Evolutionary conservation across 805 yeast species (phyloP).

Genomic region (Hanseniaspora mollemarum): DNA sequence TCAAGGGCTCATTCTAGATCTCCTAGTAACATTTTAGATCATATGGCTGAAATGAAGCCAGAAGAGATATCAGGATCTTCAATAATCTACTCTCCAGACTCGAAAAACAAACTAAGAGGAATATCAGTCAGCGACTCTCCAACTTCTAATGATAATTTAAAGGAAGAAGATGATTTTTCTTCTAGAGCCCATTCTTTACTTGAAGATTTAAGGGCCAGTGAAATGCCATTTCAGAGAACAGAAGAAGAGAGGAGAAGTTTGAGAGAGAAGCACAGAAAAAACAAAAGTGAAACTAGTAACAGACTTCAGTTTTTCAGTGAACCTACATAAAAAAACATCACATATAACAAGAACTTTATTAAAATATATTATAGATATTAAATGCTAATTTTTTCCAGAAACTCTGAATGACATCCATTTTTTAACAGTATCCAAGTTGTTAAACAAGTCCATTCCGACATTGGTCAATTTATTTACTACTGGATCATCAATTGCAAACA

Average conservation of each 20-base stretch:
- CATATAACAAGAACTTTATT: not conserved
- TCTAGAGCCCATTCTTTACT: slow-evolving; percentile 52
- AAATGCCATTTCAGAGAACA: slow-evolving; percentile 20
- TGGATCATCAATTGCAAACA: slow-evolving; percentile 53
- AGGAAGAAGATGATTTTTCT: slow-evolving; percentile 19
- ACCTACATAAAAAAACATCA: not conserved
- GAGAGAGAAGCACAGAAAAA: slow-evolving; percentile 24
- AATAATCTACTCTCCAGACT: slow-evolving; percentile 26
- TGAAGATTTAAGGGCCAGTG: slow-evolving; percentile 44
- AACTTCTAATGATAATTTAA: not conserved
- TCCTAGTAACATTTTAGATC: slow-evolving; percentile 15
- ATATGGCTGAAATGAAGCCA: slow-evolving; percentile 20
- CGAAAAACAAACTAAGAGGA: not conserved
- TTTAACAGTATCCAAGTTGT: slow-evolving; percentile 54
- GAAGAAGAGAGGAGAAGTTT: slow-evolving; percentile 26
- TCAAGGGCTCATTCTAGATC: slow-evolving; percentile 13
- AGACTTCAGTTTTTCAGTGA: slow-evolving; percentile 12
- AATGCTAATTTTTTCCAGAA: slow-evolving; percentile 9
- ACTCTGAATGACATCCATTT: slow-evolving; percentile 14
- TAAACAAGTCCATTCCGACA: slow-evolving; percentile 60
- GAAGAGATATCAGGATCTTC: slow-evolving; percentile 23
- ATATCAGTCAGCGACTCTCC: slow-evolving; percentile 12
- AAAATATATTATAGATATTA: not conserved
- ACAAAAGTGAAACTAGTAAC: slow-evolving; percentile 13
- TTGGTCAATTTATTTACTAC: slow-evolving; percentile 71